A percentile compares a stretch with the other conserved stretches of the same genome.
Conservation (phyloP, 2,329 filamentous ascomycete species). For the Aspergillus thermomutatus region DNA sequence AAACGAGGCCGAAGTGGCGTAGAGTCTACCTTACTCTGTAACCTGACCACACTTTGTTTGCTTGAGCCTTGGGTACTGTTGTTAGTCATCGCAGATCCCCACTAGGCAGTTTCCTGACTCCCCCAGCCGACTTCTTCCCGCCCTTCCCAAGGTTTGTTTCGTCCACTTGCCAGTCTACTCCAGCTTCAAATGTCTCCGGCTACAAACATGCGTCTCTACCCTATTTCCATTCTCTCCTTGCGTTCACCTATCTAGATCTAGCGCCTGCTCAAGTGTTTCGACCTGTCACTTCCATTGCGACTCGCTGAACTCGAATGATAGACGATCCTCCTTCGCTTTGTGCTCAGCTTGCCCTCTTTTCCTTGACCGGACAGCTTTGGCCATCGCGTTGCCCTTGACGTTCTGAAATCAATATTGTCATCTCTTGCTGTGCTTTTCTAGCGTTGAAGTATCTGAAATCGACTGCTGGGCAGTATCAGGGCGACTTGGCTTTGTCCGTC, state of each 20-base stretch:
- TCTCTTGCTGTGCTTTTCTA: slow-evolving; percentile 12
- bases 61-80: slow-evolving; percentile 3
- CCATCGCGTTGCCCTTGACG: background rate
- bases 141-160: slow-evolving; percentile 4
- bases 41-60: slow-evolving; percentile 12
- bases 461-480: slow-evolving; percentile 34
- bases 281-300: slow-evolving; percentile 10
- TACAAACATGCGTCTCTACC: slow-evolving; percentile 10
- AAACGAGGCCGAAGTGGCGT: slow-evolving; percentile 14
- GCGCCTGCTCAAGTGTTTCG: slow-evolving; percentile 16
- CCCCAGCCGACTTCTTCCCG: slow-evolving; percentile 6
- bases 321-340: slow-evolving; percentile 9
- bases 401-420: slow-evolving; percentile 9
- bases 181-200: background rate
- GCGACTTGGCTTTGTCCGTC: slow-evolving; percentile 16
- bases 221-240: slow-evolving; percentile 5
- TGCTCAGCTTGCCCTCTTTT: background rate
- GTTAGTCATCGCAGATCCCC: slow-evolving; percentile 24
- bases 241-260: slow-evolving; percentile 16
- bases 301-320: slow-evolving; percentile 16
- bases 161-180: background rate
- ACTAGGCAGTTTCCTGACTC: slow-evolving; percentile 10
- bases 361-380: background rate
- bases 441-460: slow-evolving; percentile 26
- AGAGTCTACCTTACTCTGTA: background rate